Conservation (phyloP, 169 alveolate genomes). For the Plasmodium gonderi region DNA sequence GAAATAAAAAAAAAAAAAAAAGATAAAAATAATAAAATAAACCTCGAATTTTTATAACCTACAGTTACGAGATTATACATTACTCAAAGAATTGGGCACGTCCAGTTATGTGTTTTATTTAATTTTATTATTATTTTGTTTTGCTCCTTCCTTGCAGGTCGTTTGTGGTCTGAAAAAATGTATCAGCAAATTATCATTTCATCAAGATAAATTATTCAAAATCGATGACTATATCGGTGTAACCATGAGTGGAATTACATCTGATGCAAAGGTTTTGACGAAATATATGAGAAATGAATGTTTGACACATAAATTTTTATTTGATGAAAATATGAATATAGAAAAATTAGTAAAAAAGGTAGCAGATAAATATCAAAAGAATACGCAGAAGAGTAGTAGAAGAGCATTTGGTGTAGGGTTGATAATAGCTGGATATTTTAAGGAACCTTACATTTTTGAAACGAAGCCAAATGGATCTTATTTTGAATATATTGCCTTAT, state of each 20-base stretch:
- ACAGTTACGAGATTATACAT: neutral
- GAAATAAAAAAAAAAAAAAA: neutral
- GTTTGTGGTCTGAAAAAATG: constrained; percentile 92
- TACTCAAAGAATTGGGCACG: neutral
- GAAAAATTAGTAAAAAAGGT: constrained; percentile 93
- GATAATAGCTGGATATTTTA: constrained; percentile 94
- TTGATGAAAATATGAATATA: constrained; percentile 93
- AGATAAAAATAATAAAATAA: neutral
- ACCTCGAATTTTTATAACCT: neutral
- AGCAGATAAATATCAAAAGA: constrained; percentile 95
- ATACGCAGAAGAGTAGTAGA: constrained; percentile 95
- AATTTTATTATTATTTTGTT: neutral
- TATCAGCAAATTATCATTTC: constrained; percentile 93
- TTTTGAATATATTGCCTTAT: constrained; percentile 95
- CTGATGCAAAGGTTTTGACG: constrained; percentile 95
- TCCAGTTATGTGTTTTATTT: neutral
- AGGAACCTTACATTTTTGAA: constrained; percentile 93
- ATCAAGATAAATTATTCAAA: constrained; percentile 95
- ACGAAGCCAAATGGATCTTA: constrained; percentile 97
- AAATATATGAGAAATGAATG: constrained; percentile 93
- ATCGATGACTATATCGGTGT: constrained; percentile 97
- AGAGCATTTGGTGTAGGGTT: constrained; percentile 99
- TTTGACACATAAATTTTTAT: constrained; percentile 93
- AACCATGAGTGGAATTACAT: constrained; percentile 98
- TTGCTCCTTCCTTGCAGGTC: constrained; percentile 78